Evolutionary conservation across 202 grass and related monocot genomes (phyloP).

Genomic region (Zoysia matrella): DNA sequence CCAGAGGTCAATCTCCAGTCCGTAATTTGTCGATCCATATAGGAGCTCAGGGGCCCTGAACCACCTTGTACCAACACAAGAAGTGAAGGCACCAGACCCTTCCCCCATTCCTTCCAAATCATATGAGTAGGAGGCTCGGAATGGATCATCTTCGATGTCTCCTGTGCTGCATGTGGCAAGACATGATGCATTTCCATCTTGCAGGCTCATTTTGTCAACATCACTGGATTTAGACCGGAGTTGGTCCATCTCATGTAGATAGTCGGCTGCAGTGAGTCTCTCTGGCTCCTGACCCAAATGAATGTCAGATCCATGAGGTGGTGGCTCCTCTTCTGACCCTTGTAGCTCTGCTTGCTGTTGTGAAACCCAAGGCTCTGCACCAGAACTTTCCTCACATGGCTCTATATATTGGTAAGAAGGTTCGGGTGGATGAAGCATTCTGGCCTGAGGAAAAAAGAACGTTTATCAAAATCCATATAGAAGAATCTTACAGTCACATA

Average conservation of each 20-base stretch:
- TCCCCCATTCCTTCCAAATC: slow-evolving; percentile 55
- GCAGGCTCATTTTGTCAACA: slow-evolving; percentile 75
- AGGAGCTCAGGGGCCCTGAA: slow-evolving; percentile 88
- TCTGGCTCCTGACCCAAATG: slow-evolving; percentile 45
- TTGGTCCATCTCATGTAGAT: slow-evolving; percentile 76
- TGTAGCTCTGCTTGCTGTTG: slow-evolving; percentile 30
- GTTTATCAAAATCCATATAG: slow-evolving; percentile 32
- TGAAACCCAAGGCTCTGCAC: slow-evolving; percentile 48
- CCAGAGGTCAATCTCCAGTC: slow-evolving; percentile 87
- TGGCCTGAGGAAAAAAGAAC: slow-evolving; percentile 54
- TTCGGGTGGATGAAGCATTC: slow-evolving; percentile 60
- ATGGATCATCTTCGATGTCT: slow-evolving; percentile 76
- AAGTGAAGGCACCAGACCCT: slow-evolving; percentile 67
- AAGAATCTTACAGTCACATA: slow-evolving; percentile 21
- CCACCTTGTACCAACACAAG: slow-evolving; percentile 92
- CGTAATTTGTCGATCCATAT: slow-evolving; percentile 86
- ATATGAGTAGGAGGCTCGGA: slow-evolving; percentile 65
- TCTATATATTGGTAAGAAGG: slow-evolving; percentile 40
- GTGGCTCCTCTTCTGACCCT: slow-evolving; percentile 18
- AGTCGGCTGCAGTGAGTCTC: slow-evolving; percentile 65
- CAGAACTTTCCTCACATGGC: slow-evolving; percentile 37
- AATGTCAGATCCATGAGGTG: slow-evolving; percentile 41
- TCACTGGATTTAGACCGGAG: slow-evolving; percentile 65
- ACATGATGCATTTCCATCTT: slow-evolving; percentile 80
- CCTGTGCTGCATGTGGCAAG: slow-evolving; percentile 85